Evolutionary conservation across 2,329 filamentous ascomycete species (phyloP), one percentile per base, ranked within the genome.

Genomic region (Apiospora hydei): DNA sequence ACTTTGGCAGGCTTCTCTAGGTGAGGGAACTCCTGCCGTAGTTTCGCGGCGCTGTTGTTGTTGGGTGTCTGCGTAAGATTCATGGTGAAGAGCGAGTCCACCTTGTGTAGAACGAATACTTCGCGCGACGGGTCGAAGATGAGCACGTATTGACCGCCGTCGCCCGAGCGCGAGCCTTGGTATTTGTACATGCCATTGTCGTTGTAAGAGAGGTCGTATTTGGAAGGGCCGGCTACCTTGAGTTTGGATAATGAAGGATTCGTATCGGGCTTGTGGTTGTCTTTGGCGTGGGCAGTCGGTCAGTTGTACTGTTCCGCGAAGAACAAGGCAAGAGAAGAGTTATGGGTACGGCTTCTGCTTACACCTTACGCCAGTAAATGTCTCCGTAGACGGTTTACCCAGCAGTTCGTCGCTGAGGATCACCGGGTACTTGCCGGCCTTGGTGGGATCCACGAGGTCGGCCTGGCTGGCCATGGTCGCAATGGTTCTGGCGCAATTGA

Each of bases 61-160:
- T 87, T 88, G 2, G 92, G 93, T 18, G 90, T 90, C 71, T 88
- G 90, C 70, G 89, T 90, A 70, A 98, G 84, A 81, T 98, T 98
- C 92, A 98, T 95, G 78, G 94, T 92, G 82, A 97, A 93, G 51
- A 91, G 91, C n/a, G 91, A 92, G 79, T 94, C 90, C 71, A 98
- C 85, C 69, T 90, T 91, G 83, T 98, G 94, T 71, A 98, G 87
- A 41, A 96, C 90, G 76, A 96, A 96, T 71, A 88, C 92, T 78
- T 96, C 90, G 70, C 90, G 90, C 24, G 87, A 85, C 11, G 92
- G 87, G 81, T 97, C 93, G 79, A 96, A 96, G 72, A 96, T 88
- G 69, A 97, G 87, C 49, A 91, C 88, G 78, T 89, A 91, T 79
- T 91, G 87, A 71, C 84, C 85, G 71, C 88, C 85, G 72, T 87